Base-by-base conservation (phyloP, 2,329 filamentous ascomycete genomes). In the Aspergillus sp. region DNA sequence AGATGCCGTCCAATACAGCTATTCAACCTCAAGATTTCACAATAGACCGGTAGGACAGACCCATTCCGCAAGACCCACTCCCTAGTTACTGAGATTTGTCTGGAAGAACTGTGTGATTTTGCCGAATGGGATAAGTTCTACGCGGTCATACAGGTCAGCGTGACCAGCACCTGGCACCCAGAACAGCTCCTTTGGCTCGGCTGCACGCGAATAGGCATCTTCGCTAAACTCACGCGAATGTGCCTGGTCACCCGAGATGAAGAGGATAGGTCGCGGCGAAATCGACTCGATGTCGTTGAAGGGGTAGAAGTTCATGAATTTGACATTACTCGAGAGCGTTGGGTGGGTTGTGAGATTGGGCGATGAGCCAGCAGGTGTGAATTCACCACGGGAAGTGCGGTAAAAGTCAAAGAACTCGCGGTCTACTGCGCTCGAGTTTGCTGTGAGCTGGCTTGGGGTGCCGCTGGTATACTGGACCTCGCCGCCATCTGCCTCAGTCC, bases 91-190 rank as follows among this genome's bases (percentile, higher is more conserved):
- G 31, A 58, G 47, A 10, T 44, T 52, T 4, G n/a, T 30, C 39
- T 27, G 42, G 33, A 58, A 58, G 44, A 56, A 66, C 5, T 50
- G 37, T 0, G 56, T 55, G 27, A 66, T 54, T 42, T 48, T 60
- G 6, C 42, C 48, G 13, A 66, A 67, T 5, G 63, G 64, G 19
- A 67, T 67, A 11, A 68, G 56, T 3, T 60, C 60, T 2, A 59
- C 53, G 2, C 63, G 63, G 46, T 68, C 65, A 31, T 68, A 68
- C 4, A 69, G 52, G 33, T 68, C 66, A 2, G 62, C 62, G 37
- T 68, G 65, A 2, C 62, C 60, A 7, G 62, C 59, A 2, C 59
- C 53, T 0, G 57, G 37, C 0, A 69, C 44, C 60, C 59, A 64
- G 6, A 60, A 6, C 37, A 68, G 31, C 48, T 68, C 64, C 52